Percentiles rank a stretch among this genome's conserved stretches.
Conservation (phyloP, 1,139 yeast species). For the Diutina sp. region DNA sequence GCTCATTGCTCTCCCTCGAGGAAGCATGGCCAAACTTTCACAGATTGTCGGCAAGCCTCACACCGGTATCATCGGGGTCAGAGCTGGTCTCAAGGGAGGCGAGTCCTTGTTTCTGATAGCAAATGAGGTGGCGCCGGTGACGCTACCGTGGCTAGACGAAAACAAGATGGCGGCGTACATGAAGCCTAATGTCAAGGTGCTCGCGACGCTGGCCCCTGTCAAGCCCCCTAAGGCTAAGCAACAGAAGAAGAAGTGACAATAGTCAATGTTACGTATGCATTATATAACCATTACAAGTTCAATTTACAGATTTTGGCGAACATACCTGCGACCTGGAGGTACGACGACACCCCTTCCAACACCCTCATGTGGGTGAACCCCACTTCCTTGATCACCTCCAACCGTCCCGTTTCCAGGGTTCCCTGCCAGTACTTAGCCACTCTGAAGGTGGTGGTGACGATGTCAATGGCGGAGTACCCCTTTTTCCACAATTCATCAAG, state of each 20-base stretch:
- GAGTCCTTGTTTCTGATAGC: conserved; percentile 18
- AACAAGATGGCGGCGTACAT: conserved; percentile 4
- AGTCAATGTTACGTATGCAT: neutral
- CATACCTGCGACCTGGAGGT: conserved; percentile 76
- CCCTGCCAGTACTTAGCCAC: conserved; percentile 70
- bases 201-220: conserved; percentile 6
- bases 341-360: conserved; percentile 84
- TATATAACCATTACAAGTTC: neutral
- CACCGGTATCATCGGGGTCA: conserved; percentile 18
- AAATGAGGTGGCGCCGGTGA: conserved; percentile 22
- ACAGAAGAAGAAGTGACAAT: neutral
- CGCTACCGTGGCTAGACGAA: conserved; percentile 30
- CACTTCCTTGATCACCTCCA: conserved; percentile 71
- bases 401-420: conserved; percentile 50
- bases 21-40: conserved; percentile 25
- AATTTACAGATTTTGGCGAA: conserved; percentile 41
- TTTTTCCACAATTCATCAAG: conserved; percentile 68
- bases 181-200: conserved; percentile 6
- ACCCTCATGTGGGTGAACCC: conserved; percentile 89
- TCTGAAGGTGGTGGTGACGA: conserved; percentile 79
- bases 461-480: conserved; percentile 91
- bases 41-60: conserved; percentile 15
- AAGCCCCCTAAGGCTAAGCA: neutral
- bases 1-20: conserved; percentile 41
- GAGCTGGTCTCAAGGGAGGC: conserved; percentile 13